Percentiles rank a stretch among this genome's conserved stretches.
Conservation (phyloP, 106 monocot genomes). For the Chionographis japonica region DNA sequence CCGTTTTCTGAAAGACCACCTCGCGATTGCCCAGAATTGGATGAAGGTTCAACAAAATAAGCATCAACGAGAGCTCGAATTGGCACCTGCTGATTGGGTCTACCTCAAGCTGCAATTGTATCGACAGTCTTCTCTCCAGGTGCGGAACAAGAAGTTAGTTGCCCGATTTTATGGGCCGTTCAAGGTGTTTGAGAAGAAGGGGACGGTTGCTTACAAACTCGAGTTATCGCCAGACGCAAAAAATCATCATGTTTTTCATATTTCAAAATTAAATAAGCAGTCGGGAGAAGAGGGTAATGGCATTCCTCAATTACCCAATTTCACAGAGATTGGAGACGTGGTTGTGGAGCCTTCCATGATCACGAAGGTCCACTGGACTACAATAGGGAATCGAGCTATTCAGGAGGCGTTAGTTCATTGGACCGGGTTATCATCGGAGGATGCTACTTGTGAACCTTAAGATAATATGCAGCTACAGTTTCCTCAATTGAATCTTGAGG, state of each 20-base stretch:
- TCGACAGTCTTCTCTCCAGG: neutral
- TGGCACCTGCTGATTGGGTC: neutral
- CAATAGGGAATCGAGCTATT: too few relatives aligned
- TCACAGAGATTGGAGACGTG: neutral
- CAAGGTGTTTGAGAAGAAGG: neutral
- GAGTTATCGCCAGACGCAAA: neutral
- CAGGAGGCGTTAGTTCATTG: neutral
- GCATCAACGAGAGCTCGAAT: neutral
- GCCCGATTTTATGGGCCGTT: neutral
- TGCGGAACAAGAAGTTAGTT: neutral
- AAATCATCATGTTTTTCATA: conserved; percentile 7
- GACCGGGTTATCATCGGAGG: neutral
- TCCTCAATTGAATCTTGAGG: conserved; percentile 2
- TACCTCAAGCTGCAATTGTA: neutral
- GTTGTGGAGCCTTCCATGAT: neutral
- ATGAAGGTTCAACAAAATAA: conserved; percentile 1
- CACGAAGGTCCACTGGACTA: neutral
- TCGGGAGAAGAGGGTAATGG: too few relatives aligned
- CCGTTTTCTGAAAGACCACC: neutral
- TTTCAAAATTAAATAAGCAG: neutral
- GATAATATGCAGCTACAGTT: neutral
- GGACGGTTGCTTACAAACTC: conserved; percentile 2
- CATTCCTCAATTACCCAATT: neutral
- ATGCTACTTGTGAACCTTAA: neutral
- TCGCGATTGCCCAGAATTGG: neutral